phyloP scores from a whole-genome alignment of 2,329 filamentous ascomycete species.

The Hortaea sp. region DNA sequence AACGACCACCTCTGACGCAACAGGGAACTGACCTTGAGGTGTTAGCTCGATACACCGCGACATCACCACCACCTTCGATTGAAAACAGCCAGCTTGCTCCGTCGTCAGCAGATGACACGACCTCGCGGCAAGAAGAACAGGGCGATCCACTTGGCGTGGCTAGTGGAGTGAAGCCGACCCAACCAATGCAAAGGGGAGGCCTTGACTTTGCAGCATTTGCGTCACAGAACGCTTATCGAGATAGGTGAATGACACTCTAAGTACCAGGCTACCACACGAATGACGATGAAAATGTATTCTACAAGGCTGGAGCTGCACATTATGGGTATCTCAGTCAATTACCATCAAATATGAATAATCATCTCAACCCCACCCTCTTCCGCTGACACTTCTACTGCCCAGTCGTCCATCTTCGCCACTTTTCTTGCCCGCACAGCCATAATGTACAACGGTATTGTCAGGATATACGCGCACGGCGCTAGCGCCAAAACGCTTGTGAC shows the following conservation, averaged over 20 bases:
- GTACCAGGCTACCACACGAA: no score
- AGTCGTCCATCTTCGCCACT: not conserved
- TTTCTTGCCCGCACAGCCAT: slow-evolving; percentile 32
- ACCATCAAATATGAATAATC: not conserved
- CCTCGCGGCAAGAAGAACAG: slow-evolving; percentile 29
- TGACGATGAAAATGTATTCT: no score
- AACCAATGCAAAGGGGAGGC: not conserved
- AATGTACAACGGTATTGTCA: slow-evolving; percentile 47
- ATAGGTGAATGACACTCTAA: not conserved
- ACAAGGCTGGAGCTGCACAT: no score
- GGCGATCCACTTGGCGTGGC: slow-evolving; percentile 24
- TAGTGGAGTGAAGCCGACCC: not conserved
- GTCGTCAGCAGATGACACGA: no score
- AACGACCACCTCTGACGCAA: slow-evolving; percentile 2
- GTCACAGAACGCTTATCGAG: slow-evolving; percentile 11
- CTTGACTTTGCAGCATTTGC: slow-evolving; percentile 14
- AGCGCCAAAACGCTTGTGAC: slow-evolving; percentile 83
- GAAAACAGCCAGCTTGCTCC: not conserved
- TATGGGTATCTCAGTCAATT: not conserved
- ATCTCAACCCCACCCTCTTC: slow-evolving; percentile 5
- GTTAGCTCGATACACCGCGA: slow-evolving; percentile 3
- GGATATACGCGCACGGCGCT: slow-evolving; percentile 86
- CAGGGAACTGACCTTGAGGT: slow-evolving; percentile 6
- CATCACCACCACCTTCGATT: not conserved
- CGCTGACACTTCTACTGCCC: not conserved